A percentile compares a stretch with the other conserved stretches of the same genome.
Evolutionary conservation across 2,329 filamentous ascomycete species (phyloP).

Genomic region (Pseudogymnoascus sp.): DNA sequence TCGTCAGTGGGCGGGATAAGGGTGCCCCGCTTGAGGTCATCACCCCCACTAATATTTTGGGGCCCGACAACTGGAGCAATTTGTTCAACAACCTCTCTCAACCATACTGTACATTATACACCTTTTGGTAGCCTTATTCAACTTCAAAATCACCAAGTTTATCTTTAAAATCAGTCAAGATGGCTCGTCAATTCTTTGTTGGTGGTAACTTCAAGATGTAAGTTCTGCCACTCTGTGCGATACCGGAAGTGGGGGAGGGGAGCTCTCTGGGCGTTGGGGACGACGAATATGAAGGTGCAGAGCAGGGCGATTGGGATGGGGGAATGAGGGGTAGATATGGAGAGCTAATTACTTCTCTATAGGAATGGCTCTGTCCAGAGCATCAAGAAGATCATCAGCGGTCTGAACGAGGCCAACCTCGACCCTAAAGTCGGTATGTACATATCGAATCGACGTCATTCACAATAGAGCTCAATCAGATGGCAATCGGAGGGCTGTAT

Average conservation of each 20-base stretch:
- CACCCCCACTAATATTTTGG: conserved; percentile 7
- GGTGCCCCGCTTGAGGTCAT: conserved; percentile 10
- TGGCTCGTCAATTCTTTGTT: conserved; percentile 95
- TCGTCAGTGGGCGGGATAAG: not conserved
- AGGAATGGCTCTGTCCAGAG: conserved; percentile 91
- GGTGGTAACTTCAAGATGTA: conserved; percentile 99
- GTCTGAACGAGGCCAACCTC: conserved; percentile 79
- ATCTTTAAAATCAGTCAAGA: conserved; percentile 33
- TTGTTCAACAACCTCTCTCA: conserved; percentile 3
- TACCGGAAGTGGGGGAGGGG: not conserved
- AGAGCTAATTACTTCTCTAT: conserved; percentile 15
- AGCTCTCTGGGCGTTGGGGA: not conserved
- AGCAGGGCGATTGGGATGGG: not conserved
- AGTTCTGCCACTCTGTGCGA: conserved; percentile 27
- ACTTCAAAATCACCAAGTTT: not conserved
- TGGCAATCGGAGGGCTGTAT: not conserved
- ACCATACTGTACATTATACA: conserved; percentile 5
- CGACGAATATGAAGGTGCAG: not conserved
- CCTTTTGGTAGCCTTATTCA: not conserved
- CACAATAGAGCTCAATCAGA: not conserved
- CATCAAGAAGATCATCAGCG: conserved; percentile 83
- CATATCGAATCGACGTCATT: not conserved
- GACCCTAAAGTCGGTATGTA: conserved; percentile 65
- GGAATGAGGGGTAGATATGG: not conserved
- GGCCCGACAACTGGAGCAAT: not conserved